Evolutionary conservation across 495 filamentous ascomycete genomes (phyloP).

Genomic region (Daldinia loculata): DNA sequence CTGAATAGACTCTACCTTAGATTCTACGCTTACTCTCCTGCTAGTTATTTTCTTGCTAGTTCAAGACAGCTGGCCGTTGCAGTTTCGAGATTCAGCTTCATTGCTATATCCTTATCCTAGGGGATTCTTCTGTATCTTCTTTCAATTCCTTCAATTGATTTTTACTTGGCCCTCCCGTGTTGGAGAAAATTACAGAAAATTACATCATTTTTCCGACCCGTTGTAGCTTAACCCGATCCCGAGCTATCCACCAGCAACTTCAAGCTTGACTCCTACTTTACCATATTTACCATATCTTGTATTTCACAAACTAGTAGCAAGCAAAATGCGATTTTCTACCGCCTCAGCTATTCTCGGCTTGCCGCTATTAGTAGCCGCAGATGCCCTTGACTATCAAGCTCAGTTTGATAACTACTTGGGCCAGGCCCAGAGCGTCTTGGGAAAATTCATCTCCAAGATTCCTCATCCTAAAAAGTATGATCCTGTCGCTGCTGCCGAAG

Average conservation of each 20-base stretch:
- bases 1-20: not conserved
- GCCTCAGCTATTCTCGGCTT: conserved; percentile 67
- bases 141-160: not conserved
- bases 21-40: not conserved
- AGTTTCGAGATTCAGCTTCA: not conserved
- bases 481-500: conserved; percentile 49
- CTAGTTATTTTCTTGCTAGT: not conserved
- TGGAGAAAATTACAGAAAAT: conserved; percentile 2
- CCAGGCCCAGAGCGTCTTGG: conserved; percentile 70
- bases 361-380: conserved; percentile 72
- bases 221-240: not conserved
- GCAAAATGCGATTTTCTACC: conserved; percentile 75
- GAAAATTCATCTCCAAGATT: conserved; percentile 67
- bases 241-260: not conserved
- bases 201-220: conserved; percentile 30
- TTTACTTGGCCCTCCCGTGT: not conserved
- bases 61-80: not conserved
- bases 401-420: conserved; percentile 68
- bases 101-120: not conserved
- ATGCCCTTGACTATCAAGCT: conserved; percentile 69
- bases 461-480: conserved; percentile 57
- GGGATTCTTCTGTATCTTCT: not conserved
- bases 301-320: conserved; percentile 28
- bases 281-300: not conserved
- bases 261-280: not conserved